These are phyloP conservation scores for Trichosanthes truncata DNA, from an alignment of 306 rosid species.

Conservation along the genomic window DNA sequence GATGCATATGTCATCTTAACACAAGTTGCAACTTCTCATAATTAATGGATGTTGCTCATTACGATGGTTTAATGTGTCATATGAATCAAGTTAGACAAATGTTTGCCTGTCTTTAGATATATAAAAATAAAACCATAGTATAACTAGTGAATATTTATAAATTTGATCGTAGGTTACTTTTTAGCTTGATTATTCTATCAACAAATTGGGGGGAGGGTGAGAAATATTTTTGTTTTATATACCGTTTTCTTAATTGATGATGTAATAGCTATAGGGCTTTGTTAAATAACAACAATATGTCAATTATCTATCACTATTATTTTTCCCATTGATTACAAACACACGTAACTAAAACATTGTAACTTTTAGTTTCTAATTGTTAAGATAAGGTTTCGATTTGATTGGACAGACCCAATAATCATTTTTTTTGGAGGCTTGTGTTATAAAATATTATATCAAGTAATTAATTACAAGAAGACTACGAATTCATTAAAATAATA, in stretches of 20 bases:
- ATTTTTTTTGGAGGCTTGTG: neutral
- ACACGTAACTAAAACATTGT: neutral
- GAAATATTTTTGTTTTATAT: no score
- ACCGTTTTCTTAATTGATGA: no score
- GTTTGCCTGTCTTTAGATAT: no score
- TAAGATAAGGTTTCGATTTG: neutral
- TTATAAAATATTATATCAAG: neutral
- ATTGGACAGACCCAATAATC: neutral
- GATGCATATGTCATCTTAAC: no score
- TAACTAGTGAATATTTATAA: neutral
- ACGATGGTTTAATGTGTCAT: no score
- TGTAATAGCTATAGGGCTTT: neutral
- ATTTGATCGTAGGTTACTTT: no score
- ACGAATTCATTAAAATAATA: neutral
- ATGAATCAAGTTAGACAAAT: no score
- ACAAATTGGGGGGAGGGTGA: no score
- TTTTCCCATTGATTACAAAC: neutral
- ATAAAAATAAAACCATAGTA: no score
- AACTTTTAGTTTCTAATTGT: neutral
- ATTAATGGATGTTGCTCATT: no score
- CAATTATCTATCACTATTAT: neutral
- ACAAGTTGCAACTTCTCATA: no score
- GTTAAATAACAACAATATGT: neutral
- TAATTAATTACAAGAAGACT: neutral
- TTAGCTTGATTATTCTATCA: no score